Evolutionary conservation across 148 eudicot species (phyloP).

Genomic region (Spergularia marina): DNA sequence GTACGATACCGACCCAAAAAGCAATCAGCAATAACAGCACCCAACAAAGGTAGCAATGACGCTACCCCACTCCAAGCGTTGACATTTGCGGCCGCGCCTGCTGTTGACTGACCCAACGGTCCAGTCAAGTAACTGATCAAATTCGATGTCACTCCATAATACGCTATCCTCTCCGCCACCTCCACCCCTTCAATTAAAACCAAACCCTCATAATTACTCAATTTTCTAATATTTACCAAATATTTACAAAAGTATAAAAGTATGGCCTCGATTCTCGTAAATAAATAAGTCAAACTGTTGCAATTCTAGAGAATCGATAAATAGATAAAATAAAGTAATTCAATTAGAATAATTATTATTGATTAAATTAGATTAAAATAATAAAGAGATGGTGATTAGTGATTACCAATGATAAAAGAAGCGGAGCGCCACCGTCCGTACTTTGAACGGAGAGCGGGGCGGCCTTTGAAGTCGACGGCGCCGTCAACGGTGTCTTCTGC

Average conservation of each 20-base stretch:
- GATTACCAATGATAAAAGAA: conserved; percentile 56
- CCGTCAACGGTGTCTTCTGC: conserved; percentile 37
- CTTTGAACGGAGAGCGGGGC: conserved; percentile 46
- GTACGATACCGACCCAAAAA: conserved; percentile 58
- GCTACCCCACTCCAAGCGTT: conserved; percentile 54
- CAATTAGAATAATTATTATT: not conserved
- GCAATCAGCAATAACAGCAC: conserved; percentile 56
- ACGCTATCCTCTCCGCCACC: conserved; percentile 52
- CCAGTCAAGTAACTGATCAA: conserved; percentile 58
- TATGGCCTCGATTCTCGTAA: not conserved
- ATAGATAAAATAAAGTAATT: not conserved
- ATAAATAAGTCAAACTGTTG: not conserved
- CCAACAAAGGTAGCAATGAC: conserved; percentile 45
- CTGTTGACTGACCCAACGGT: conserved; percentile 51
- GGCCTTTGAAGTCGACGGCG: conserved; percentile 46
- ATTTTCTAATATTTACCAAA: too few relatives aligned
- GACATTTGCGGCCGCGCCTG: conserved; percentile 55
- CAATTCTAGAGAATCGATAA: not conserved
- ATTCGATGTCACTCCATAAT: conserved; percentile 48
- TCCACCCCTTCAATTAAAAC: conserved; percentile 31
- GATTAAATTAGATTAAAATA: too few relatives aligned
- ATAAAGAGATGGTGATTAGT: not conserved
- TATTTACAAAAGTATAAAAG: too few relatives aligned
- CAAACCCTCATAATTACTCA: too few relatives aligned
- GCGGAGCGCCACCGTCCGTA: conserved; percentile 72